A percentile compares a stretch with the other conserved stretches of the same genome.
Evolutionary conservation across 345 rosid genomes (phyloP).

Genomic region (Lenwebbia sp.): DNA sequence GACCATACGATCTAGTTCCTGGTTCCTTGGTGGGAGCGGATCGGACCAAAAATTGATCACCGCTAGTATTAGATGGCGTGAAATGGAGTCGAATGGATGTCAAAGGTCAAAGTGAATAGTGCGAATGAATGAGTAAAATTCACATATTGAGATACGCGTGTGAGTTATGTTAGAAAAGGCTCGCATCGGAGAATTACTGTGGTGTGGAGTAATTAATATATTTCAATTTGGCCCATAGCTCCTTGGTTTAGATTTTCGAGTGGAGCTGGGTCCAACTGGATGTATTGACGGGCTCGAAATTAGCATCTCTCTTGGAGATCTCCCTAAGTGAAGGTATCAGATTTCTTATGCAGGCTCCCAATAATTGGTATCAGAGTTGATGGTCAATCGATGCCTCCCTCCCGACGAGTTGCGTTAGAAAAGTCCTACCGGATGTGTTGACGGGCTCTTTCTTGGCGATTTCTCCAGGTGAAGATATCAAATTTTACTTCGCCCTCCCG

Average conservation of each 20-base stretch:
- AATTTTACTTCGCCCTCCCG: too few relatives aligned
- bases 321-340: not conserved
- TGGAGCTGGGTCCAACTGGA: not conserved
- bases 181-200: accelerated
- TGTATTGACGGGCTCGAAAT: not conserved
- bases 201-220: too few relatives aligned
- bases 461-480: too few relatives aligned
- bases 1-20: too few relatives aligned
- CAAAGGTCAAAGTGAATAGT: not conserved
- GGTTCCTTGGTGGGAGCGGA: too few relatives aligned
- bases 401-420: not conserved
- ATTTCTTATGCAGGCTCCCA: not conserved
- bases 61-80: not conserved
- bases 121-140: not conserved
- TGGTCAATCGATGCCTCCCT: not conserved
- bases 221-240: too few relatives aligned
- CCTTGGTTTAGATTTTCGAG: not conserved
- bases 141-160: not conserved
- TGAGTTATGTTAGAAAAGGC: not conserved
- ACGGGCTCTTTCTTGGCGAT: not conserved
- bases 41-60: too few relatives aligned
- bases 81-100: not conserved
- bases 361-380: not conserved
- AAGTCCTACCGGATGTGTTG: not conserved
- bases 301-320: not conserved